Evolutionary conservation across 2,329 filamentous ascomycete species (phyloP).

Genomic region (Mollisiaceae sp.): DNA sequence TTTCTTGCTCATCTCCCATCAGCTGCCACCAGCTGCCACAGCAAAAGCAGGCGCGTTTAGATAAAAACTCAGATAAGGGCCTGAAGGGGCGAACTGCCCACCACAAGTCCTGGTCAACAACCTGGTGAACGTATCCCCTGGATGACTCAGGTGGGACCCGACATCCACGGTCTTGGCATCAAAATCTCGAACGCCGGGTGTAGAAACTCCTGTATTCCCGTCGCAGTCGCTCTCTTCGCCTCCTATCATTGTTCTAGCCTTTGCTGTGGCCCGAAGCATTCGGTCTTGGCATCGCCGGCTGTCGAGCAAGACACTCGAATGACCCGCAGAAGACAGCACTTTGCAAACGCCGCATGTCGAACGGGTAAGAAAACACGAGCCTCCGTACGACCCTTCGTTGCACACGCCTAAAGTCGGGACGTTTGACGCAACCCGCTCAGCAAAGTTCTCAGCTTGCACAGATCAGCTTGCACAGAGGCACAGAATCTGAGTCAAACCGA

Average conservation of each 20-base stretch:
- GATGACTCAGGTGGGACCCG: not conserved
- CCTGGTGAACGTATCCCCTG: no score
- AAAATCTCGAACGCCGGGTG: not conserved
- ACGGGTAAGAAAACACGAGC: constrained; percentile 7
- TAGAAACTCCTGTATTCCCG: not conserved
- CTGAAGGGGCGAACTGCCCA: no score
- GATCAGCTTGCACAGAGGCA: no score
- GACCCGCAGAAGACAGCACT: not conserved
- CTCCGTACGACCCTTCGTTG: not conserved
- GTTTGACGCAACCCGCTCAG: not conserved
- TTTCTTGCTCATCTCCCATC: no score
- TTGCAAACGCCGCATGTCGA: not conserved
- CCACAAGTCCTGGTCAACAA: no score
- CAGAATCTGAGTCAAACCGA: not conserved
- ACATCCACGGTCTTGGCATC: not conserved
- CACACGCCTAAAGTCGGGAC: not conserved
- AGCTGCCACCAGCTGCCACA: not conserved
- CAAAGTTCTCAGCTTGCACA: not conserved
- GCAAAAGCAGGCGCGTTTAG: not conserved
- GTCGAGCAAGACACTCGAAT: not conserved
- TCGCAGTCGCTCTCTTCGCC: not conserved
- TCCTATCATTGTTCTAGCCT: not conserved
- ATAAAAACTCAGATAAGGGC: no score
- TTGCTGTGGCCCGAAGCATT: not conserved
- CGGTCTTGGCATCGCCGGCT: not conserved